Conservation (phyloP, 169 alveolate genomes). For the Amoebophrya sp. region DNA sequence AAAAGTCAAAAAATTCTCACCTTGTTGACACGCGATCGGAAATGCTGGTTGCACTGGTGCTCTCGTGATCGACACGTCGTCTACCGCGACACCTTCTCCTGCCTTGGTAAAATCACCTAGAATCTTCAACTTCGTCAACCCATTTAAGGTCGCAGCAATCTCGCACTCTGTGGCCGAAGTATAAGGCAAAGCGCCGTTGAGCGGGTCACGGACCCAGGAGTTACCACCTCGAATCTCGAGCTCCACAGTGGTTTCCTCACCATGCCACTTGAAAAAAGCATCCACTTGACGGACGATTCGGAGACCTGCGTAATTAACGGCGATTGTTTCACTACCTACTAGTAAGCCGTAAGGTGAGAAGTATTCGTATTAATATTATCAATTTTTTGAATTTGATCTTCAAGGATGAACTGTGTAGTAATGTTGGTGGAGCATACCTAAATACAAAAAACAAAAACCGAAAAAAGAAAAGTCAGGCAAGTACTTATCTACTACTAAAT, state of each 20-base stretch:
- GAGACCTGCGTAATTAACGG: too few relatives aligned
- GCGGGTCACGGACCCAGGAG: not conserved
- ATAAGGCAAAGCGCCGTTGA: not conserved
- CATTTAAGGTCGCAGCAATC: not conserved
- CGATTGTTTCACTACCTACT: too few relatives aligned
- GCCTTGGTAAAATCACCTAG: slow-evolving; percentile 1
- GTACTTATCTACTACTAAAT: too few relatives aligned
- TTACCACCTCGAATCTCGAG: not conserved
- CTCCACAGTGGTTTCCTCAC: not conserved
- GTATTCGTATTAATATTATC: too few relatives aligned
- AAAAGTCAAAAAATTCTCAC: too few relatives aligned
- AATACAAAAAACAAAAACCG: too few relatives aligned
- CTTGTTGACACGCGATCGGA: not conserved
- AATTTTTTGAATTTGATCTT: too few relatives aligned
- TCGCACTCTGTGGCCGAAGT: not conserved
- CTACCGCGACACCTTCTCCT: not conserved
- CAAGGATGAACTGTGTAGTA: too few relatives aligned
- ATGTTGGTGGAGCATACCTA: too few relatives aligned
- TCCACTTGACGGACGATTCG: slow-evolving; percentile 12
- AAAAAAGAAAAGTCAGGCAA: too few relatives aligned
- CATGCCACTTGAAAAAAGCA: slow-evolving; percentile 8
- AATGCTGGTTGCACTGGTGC: slow-evolving; percentile 13
- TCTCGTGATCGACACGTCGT: not conserved
- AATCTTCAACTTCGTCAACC: not conserved
- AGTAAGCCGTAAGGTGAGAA: too few relatives aligned